phyloP scores from a whole-genome alignment of 768 basidiomycete species.

The Agaricus subrufescens region DNA sequence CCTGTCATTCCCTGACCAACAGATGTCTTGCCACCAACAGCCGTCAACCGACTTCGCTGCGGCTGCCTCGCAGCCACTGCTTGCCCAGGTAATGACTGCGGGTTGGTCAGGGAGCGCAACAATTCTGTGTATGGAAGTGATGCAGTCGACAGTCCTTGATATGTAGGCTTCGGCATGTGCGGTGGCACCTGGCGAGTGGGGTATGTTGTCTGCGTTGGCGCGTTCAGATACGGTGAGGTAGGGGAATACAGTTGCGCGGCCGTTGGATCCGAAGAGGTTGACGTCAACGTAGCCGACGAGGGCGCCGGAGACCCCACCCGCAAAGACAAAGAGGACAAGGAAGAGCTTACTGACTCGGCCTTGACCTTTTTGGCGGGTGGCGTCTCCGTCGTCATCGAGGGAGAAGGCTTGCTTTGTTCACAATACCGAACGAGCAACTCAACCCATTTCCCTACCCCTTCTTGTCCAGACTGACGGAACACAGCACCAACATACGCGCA shows the following conservation, averaged over 20 bases:
- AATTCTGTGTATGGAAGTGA: not conserved
- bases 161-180: conserved; percentile 5
- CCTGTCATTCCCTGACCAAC: conserved; percentile 7
- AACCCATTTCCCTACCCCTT: conserved; percentile 54
- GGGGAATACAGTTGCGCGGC: conserved; percentile 19
- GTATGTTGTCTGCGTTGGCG: not conserved
- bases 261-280: conserved; percentile 4
- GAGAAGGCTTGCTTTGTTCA: conserved; percentile 9
- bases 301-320: conserved; percentile 22
- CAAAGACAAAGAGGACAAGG: conserved; percentile 31
- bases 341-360: conserved; percentile 22
- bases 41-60: not conserved
- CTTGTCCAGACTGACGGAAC: conserved; percentile 48
- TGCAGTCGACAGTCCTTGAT: not conserved
- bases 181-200: conserved; percentile 5
- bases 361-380: conserved; percentile 40
- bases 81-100: not conserved
- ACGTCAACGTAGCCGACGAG: not conserved
- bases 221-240: conserved; percentile 9
- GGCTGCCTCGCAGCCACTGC: conserved; percentile 3
- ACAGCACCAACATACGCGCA: conserved; percentile 66
- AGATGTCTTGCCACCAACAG: conserved; percentile 4
- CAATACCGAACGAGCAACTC: conserved; percentile 30
- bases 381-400: conserved; percentile 16
- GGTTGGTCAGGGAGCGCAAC: conserved; percentile 6